Evolutionary conservation across 345 rosid genomes (phyloP).

Genomic region (Citrus australasica): DNA sequence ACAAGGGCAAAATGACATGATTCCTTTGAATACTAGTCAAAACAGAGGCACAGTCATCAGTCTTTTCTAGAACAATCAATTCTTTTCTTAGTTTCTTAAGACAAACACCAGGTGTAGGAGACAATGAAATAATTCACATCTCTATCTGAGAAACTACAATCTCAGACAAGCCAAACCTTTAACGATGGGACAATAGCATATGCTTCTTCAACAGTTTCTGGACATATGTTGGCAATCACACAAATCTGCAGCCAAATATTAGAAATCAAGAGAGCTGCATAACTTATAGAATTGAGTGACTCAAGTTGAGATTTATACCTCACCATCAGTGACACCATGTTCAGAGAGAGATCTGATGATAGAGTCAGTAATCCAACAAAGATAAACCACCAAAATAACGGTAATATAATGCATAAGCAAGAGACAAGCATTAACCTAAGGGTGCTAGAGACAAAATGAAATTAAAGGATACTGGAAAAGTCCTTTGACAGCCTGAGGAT

Average conservation of each 20-base stretch:
- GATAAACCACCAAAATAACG: constrained; percentile 10
- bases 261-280: constrained; percentile 18
- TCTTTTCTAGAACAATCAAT: neutral
- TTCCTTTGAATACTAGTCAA: neutral
- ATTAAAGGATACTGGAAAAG: constrained; percentile 79
- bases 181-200: constrained; percentile 74
- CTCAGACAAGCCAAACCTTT: constrained; percentile 46
- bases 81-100: neutral
- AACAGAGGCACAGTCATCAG: neutral
- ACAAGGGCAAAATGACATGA: too few relatives aligned
- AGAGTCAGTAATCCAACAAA: constrained; percentile 40
- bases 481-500: constrained; percentile 59
- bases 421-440: neutral
- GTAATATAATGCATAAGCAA: constrained; percentile 7
- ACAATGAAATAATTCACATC: neutral
- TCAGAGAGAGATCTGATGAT: constrained; percentile 45
- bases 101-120: neutral
- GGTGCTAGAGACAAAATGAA: constrained; percentile 4
- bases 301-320: constrained; percentile 48
- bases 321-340: constrained; percentile 65
- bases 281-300: constrained; percentile 8
- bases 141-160: neutral
- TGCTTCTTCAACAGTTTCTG: constrained; percentile 74
- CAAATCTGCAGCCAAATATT: constrained; percentile 54
- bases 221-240: constrained; percentile 65